phyloP scores from a whole-genome alignment of 371 early-diverging fungal genomes.

The Mucor irregularis region DNA sequence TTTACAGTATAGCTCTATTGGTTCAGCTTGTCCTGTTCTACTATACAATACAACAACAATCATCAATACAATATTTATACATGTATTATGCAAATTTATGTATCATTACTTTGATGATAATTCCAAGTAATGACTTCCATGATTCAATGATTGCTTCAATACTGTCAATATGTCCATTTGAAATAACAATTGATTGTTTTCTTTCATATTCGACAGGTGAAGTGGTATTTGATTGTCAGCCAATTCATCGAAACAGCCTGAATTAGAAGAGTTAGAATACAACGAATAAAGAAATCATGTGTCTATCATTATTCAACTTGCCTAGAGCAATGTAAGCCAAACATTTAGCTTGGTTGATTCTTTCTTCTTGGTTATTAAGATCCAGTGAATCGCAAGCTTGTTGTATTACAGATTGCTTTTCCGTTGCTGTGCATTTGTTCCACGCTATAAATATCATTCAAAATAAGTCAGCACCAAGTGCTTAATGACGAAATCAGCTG shows the following conservation, averaged over 20 bases:
- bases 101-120: conserved; percentile 18
- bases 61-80: background rate
- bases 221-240: background rate
- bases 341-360: conserved; percentile 48
- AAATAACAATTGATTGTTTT: conserved; percentile 50
- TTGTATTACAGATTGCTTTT: conserved; percentile 38
- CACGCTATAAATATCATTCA: conserved; percentile 11
- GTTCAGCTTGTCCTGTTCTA: conserved; percentile 4
- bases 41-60: background rate
- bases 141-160: conserved; percentile 49
- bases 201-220: conserved; percentile 25
- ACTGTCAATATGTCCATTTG: conserved; percentile 51
- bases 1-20: conserved; percentile 29
- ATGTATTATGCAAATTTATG: background rate
- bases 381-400: conserved; percentile 59
- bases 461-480: no score
- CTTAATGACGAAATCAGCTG: no score
- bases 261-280: background rate
- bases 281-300: background rate
- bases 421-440: conserved; percentile 3
- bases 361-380: conserved; percentile 36
- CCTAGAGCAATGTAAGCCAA: conserved; percentile 68
- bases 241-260: background rate
- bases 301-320: conserved; percentile 13
- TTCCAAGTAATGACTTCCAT: conserved; percentile 32